Evolutionary conservation across 1,284 basidiomycete genomes (phyloP).

Genomic region (Pholiota adiposa): DNA sequence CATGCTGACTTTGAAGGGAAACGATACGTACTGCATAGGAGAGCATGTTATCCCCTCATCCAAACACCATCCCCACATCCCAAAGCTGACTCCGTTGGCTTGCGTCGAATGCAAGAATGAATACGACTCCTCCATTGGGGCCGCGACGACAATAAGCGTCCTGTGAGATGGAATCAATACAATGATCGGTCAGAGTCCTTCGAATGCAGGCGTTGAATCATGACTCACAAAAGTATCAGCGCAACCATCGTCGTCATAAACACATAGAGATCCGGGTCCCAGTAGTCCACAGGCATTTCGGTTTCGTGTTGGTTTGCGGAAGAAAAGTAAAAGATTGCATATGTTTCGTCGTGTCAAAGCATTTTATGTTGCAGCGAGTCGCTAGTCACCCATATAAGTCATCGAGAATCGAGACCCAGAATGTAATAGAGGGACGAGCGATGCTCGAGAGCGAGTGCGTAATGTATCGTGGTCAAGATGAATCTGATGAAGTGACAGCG

Average conservation of each 20-base stretch:
- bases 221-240: constrained; percentile 31
- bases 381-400: too few species aligned
- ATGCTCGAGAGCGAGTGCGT: too few species aligned
- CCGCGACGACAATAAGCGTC: constrained; percentile 35
- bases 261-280: constrained; percentile 25
- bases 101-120: constrained; percentile 39
- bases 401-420: too few species aligned
- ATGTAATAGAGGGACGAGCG: too few species aligned
- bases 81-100: constrained; percentile 39
- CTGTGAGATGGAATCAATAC: constrained; percentile 16
- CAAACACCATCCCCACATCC: constrained; percentile 44
- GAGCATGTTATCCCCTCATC: constrained; percentile 32
- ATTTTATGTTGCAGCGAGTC: too few species aligned
- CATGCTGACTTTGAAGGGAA: too few species aligned
- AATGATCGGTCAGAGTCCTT: not conserved
- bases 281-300: constrained; percentile 13
- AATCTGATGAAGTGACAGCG: too few species aligned
- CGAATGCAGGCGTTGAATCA: not conserved
- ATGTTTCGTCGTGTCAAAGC: too few species aligned
- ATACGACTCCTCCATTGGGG: constrained; percentile 32
- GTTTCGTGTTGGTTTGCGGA: too few species aligned
- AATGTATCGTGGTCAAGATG: too few species aligned
- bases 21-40: constrained; percentile 28
- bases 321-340: too few species aligned
- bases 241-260: constrained; percentile 26